Base-by-base conservation (phyloP, 116 monocot species). In the Trichopus zeylanicus region DNA sequence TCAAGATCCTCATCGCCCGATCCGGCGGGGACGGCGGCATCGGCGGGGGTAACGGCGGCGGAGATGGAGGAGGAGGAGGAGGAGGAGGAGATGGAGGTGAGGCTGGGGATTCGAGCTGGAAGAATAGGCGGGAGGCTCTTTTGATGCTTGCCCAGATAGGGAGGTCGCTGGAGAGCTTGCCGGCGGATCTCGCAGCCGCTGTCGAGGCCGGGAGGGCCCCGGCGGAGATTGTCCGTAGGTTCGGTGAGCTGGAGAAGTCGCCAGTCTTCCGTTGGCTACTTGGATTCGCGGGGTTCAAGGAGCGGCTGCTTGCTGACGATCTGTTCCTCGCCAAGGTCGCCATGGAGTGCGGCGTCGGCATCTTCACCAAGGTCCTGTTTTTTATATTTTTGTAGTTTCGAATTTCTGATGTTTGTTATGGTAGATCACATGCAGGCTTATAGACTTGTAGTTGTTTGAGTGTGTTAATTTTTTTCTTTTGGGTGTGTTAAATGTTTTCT, bases 321-420 rank as follows among this genome's bases (percentile, higher is more conserved):
- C 72, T 91, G 51, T 91, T 91, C 67, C 34, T 91, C 20, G 77
- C 91, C 20, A 91, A 91, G 70, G 74, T 86, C 12, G 76, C 57
- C 53, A 91, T 91, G 72, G 91, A 91, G 67, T 91, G 91, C 35
- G 91, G 86, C 4, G 86, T 91, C 27, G 91, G 91, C 7, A 72
- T 91, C 61, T 71, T 91, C 69, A 79, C 91, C 7, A 91, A 91
- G 83, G 87, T 91, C 7, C 11, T 3, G 22, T 39, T 33, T 61
- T 49, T 49, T 49, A 1, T 49, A 15, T 13, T 13, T 42, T 42
- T 42, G 42, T 42, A 13, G 13, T 2, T 42, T 13, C n/a, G 42
- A 13, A 42, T 42, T 42, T 42, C 42, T 42, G 12, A 16, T 42
- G 42, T 3, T 42, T 9, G 3, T 9, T 16, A 16, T 4, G 42